Evolutionary conservation across 1,139 yeast genomes (phyloP).

Genomic region (Blastobotrys arbuscula): DNA sequence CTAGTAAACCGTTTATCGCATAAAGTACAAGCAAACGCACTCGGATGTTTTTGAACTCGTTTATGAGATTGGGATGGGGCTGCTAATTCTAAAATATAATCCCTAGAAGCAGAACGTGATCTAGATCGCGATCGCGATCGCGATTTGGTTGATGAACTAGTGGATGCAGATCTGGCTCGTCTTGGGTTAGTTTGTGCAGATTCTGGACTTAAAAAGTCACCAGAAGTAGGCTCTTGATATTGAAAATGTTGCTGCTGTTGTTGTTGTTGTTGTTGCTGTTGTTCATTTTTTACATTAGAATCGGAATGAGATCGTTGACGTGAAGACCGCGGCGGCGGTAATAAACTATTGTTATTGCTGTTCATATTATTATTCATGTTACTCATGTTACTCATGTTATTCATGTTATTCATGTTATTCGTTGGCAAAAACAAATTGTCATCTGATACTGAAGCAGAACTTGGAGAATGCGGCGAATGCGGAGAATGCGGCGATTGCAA

Average conservation of each 20-base stretch:
- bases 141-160: conserved; percentile 6
- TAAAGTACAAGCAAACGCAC: conserved; percentile 72
- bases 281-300: conserved; percentile 15
- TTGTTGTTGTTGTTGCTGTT: conserved; percentile 10
- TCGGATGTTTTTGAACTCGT: conserved; percentile 68
- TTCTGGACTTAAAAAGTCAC: conserved; percentile 14
- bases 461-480: conserved; percentile 3
- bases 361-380: background rate
- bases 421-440: conserved; percentile 5
- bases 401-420: background rate
- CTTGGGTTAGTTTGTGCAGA: conserved; percentile 12
- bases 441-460: conserved; percentile 2
- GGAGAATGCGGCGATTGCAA: background rate
- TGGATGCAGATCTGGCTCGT: conserved; percentile 19
- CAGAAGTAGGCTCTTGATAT: conserved; percentile 8
- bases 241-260: conserved; percentile 8
- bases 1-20: conserved; percentile 87
- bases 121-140: conserved; percentile 23
- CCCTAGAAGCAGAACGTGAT: conserved; percentile 27
- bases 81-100: conserved; percentile 34
- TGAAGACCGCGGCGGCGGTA: conserved; percentile 17
- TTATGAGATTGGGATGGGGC: conserved; percentile 37
- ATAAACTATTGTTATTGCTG: conserved; percentile 1
- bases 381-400: too few species aligned
- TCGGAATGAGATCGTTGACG: conserved; percentile 25